Evolutionary conservation across 176 grass and related monocot genomes (phyloP), one percentile per base, ranked within the genome.

Genomic region (Triticum turgidum): DNA sequence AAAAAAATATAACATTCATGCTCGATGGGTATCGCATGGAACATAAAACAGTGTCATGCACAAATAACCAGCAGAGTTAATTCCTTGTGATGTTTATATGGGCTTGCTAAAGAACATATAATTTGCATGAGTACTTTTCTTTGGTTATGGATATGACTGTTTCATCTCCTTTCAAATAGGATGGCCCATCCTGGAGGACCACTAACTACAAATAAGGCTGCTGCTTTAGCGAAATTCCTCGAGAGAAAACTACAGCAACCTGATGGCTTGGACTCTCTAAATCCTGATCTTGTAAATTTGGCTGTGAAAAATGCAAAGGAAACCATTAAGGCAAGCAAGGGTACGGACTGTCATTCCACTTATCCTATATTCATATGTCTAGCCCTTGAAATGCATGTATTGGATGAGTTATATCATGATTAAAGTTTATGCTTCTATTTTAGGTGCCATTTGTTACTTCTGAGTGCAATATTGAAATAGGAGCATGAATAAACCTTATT

Each of bases 161-260:
- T 70, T 88, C 54, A 58, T 77, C 38, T 78, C 73, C 78, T 71
- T 61, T 88, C 32, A 65, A 82, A 88, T 76, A 99, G 94, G 75
- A 88, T 91, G 85, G 90, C 97, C 79, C 94, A 99, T 89, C 94
- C 97, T 27, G 89, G 94, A 73, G 94, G 97, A 81, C 92, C 94
- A 51, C 73, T 99, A 76, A 96, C 90, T 56, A 99, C 97, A 78
- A 96, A 99, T 82, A 99, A 99, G 89, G 97, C 97, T 88, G 94
- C 94, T n/a, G 94, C 97, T 37, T 90, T 99, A 80, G 97, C 92
- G 20, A 99, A 96, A 75, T 99, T 99, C 83, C 92, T 99, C 2
- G 94, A 99, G 92, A 92, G 97, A 80, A 99, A 99, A 80, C 94
- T 99, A 52, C 94, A 94, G 87, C 89, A 94, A 42, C 92, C 97